These are phyloP conservation scores for Jamesozyma jinghongensis DNA, from an alignment of 805 yeast genomes.

Conservation along the genomic window DNA sequence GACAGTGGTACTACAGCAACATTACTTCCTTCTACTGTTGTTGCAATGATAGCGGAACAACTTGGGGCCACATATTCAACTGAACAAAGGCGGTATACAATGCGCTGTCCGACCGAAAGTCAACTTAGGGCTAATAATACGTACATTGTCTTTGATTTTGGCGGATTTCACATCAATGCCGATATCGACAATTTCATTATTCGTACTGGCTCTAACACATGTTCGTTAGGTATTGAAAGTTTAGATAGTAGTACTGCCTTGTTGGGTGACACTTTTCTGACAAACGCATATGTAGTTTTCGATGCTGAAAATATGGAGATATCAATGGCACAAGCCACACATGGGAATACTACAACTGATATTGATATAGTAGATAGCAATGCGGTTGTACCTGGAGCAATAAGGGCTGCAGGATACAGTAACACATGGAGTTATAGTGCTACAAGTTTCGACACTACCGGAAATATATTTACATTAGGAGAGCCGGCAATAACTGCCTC, in stretches of 20 bases:
- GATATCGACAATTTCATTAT: slow-evolving; percentile 33
- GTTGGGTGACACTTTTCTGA: slow-evolving; percentile 49
- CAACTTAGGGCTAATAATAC: slow-evolving; percentile 8
- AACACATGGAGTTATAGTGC: slow-evolving; percentile 36
- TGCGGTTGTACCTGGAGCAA: slow-evolving; percentile 46
- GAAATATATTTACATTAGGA: slow-evolving; percentile 21
- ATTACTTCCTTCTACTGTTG: slow-evolving; percentile 35
- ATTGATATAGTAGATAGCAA: slow-evolving; percentile 18
- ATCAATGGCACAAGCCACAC: slow-evolving; percentile 44
- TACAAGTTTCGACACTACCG: slow-evolving; percentile 20
- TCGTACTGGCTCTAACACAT: slow-evolving; percentile 22
- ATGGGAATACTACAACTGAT: slow-evolving; percentile 11
- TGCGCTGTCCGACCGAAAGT: slow-evolving; percentile 36
- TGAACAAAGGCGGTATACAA: slow-evolving; percentile 38
- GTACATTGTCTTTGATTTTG: slow-evolving; percentile 1
- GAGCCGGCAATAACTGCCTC: not conserved
- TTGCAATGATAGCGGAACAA: slow-evolving; percentile 23
- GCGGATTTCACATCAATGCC: slow-evolving; percentile 23
- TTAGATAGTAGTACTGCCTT: slow-evolving; percentile 26
- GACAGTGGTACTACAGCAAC: slow-evolving; percentile 48
- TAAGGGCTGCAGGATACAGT: slow-evolving; percentile 39
- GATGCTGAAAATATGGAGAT: slow-evolving; percentile 50
- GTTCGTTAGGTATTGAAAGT: slow-evolving; percentile 37
- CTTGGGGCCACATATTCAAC: slow-evolving; percentile 36
- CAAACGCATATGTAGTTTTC: slow-evolving; percentile 54